These are phyloP conservation scores for Curvularia spicifera DNA, from an alignment of 2,329 filamentous ascomycete species.

Conservation along the genomic window DNA sequence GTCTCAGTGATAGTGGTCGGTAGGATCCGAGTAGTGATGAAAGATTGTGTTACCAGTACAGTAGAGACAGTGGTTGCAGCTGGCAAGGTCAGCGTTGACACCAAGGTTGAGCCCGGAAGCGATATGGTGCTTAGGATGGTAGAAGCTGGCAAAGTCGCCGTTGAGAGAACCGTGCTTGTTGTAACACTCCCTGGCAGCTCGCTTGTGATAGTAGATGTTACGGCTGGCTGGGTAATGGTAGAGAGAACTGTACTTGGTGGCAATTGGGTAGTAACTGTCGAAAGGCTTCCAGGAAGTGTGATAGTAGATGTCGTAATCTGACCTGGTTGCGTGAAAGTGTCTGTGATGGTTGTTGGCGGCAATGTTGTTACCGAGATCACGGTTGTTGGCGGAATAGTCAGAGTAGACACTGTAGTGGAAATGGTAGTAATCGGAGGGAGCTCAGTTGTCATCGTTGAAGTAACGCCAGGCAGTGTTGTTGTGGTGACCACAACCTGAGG, in stretches of 20 bases:
- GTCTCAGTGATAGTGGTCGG: conserved; percentile 28
- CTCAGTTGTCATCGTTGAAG: conserved; percentile 22
- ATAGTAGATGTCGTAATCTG: conserved; percentile 12
- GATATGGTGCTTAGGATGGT: conserved; percentile 15
- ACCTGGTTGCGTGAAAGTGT: conserved; percentile 18
- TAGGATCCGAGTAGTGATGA: conserved; percentile 27
- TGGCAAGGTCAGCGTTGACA: conserved; percentile 36
- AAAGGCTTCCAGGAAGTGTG: conserved; percentile 9
- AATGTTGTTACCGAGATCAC: conserved; percentile 11
- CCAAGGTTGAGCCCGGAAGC: conserved; percentile 16
- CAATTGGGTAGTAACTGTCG: conserved; percentile 12
- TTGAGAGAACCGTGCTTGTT: conserved; percentile 29
- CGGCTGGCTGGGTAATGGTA: conserved; percentile 25
- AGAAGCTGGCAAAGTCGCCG: conserved; percentile 23
- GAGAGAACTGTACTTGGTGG: conserved; percentile 10
- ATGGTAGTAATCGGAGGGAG: conserved; percentile 24
- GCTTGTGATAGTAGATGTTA: conserved; percentile 9
- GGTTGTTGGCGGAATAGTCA: conserved; percentile 19
- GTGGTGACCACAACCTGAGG: conserved; percentile 25
- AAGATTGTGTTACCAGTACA: conserved; percentile 21
- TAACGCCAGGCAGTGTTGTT: conserved; percentile 24
- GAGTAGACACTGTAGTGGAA: conserved; percentile 31
- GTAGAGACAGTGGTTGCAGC: conserved; percentile 31
- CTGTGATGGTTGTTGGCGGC: conserved; percentile 11
- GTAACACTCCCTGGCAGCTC: conserved; percentile 27